Percentiles rank a stretch among this genome's conserved stretches.
Evolutionary conservation across 805 yeast genomes (phyloP).

Genomic region (Isabelozyma rhagii): DNA sequence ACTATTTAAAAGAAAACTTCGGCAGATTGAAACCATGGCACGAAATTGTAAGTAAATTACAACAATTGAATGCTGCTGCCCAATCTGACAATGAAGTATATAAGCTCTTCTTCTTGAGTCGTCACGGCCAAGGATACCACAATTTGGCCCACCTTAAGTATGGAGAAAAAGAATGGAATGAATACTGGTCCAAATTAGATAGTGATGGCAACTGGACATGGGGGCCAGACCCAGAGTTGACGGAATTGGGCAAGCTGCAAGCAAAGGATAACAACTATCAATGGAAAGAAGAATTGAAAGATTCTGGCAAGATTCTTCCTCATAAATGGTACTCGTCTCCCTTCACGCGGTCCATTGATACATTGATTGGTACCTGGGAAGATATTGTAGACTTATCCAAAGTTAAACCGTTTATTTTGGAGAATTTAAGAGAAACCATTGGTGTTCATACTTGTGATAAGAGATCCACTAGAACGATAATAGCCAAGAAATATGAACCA

Average conservation of each 20-base stretch:
- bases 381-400: conserved; percentile 20
- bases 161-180: conserved; percentile 46
- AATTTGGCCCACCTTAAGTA: conserved; percentile 45
- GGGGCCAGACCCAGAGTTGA: conserved; percentile 53
- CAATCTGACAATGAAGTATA: conserved; percentile 25
- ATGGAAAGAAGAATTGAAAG: conserved; percentile 35
- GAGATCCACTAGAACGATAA: conserved; percentile 33
- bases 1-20: conserved; percentile 41
- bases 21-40: conserved; percentile 41
- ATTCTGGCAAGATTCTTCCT: conserved; percentile 32
- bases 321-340: conserved; percentile 47
- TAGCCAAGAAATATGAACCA: conserved; percentile 37
- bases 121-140: conserved; percentile 57
- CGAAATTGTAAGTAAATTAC: conserved; percentile 23
- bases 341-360: conserved; percentile 48
- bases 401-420: conserved; percentile 38
- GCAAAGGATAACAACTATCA: conserved; percentile 42
- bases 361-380: conserved; percentile 47
- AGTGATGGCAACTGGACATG: conserved; percentile 48
- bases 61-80: conserved; percentile 30
- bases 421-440: conserved; percentile 46
- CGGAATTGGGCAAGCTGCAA: conserved; percentile 42
- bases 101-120: conserved; percentile 46
- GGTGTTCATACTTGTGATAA: conserved; percentile 53
- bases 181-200: conserved; percentile 39